These are phyloP conservation scores for Rhodofomes roseus DNA, from an alignment of 1,284 basidiomycete genomes.

Conservation along the genomic window DNA sequence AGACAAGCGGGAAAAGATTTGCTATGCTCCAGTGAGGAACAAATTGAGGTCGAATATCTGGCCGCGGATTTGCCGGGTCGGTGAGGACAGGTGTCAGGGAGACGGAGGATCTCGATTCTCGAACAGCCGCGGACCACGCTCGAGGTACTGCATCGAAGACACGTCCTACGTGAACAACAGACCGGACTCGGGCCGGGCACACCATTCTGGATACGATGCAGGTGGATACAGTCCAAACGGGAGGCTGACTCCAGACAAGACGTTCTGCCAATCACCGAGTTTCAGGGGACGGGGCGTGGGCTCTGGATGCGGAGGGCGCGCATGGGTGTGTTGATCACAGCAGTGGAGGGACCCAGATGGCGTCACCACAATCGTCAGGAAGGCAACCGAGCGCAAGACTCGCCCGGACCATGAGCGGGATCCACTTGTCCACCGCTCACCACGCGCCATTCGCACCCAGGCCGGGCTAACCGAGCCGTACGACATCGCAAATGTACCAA, in stretches of 20 bases:
- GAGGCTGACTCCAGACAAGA: slow-evolving; percentile 10
- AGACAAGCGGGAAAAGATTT: no score
- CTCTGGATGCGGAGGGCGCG: slow-evolving; percentile 2
- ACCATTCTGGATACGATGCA: slow-evolving; percentile 15
- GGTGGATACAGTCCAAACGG: no score
- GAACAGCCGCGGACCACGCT: slow-evolving; percentile 3
- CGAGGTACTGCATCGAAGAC: not conserved
- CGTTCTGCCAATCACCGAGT: slow-evolving; percentile 5
- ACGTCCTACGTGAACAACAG: not conserved
- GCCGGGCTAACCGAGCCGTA: slow-evolving; percentile 4
- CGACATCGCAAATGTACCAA: not conserved
- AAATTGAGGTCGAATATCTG: no score
- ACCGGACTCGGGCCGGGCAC: slow-evolving; percentile 6
- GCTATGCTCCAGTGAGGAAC: no score
- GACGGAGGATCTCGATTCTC: slow-evolving; percentile 6
- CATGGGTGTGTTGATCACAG: slow-evolving; percentile 6
- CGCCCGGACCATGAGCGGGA: slow-evolving; percentile 1
- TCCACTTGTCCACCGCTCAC: slow-evolving; percentile 4
- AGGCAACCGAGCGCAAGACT: slow-evolving; percentile 5
- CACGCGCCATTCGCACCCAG: slow-evolving; percentile 5
- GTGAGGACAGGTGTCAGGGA: not conserved
- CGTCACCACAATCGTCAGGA: slow-evolving; percentile 1
- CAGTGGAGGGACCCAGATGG: slow-evolving; percentile 22
- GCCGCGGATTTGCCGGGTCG: not conserved
- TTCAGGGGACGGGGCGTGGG: slow-evolving; percentile 8